Conservation (phyloP, 2,329 filamentous ascomycete species). For the Alternaria viburni region DNA sequence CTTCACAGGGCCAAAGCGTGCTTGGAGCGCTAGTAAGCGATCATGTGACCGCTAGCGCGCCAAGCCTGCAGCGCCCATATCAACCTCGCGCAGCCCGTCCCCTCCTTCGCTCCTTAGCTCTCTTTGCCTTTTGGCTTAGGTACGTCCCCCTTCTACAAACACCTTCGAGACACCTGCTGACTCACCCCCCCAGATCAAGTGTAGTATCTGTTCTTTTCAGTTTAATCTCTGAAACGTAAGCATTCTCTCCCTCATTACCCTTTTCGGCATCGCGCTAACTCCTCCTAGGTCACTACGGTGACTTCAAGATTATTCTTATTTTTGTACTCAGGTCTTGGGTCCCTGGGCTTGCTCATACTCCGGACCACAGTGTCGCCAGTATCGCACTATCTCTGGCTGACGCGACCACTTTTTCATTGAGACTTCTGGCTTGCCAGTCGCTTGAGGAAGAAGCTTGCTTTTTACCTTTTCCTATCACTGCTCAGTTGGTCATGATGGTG, state of each 20-base stretch:
- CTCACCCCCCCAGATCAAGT: not conserved
- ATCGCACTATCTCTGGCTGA: not conserved
- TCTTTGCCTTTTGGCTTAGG: conserved; percentile 1
- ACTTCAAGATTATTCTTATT: not conserved
- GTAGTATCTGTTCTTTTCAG: conserved; percentile 2
- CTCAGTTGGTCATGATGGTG: conserved; percentile 53
- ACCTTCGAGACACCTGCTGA: not conserved
- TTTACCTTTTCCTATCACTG: not conserved
- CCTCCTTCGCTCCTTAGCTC: not conserved
- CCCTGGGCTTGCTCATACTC: conserved; percentile 5
- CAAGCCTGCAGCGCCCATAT: not conserved
- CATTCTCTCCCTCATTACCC: not conserved
- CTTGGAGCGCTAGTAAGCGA: not conserved
- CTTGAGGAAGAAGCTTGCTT: not conserved
- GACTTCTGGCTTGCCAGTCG: not conserved
- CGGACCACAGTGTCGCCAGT: not conserved
- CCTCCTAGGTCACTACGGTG: not conserved
- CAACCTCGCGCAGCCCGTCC: not conserved
- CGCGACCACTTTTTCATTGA: not conserved
- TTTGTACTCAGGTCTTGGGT: not conserved
- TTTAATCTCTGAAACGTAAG: conserved; percentile 1
- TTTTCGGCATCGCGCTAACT: not conserved
- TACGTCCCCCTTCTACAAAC: not conserved
- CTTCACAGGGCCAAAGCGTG: not conserved
- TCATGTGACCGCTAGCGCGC: not conserved